Evolutionary conservation across 495 filamentous ascomycete species (phyloP), one percentile per base, ranked within the genome.

Genomic region (Tuber calosporum): DNA sequence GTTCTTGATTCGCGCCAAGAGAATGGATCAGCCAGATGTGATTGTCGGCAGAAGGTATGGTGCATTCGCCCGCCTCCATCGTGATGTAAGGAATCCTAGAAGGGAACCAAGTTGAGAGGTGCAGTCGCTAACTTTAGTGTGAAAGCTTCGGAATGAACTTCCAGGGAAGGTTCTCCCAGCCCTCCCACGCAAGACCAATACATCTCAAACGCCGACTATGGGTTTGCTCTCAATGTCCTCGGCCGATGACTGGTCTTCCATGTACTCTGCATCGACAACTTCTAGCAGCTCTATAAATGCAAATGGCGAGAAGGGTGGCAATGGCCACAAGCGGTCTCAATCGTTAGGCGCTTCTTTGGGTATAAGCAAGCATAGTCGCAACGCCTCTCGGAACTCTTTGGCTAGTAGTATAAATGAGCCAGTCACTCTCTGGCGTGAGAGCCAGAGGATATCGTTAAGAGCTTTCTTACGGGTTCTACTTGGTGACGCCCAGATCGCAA

Each of bases 111-210:
- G 92, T 72, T 82, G 88, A 70, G 93, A 90, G 77, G 86, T 97
- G 90, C 96, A 70, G 96, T 94, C 76, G 86, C 84, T 67, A 87
- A 87, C 75, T 84, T 96, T 71, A 88, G 94, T 80, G 91, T 30
- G 90, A 82, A 83, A 87, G 77, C 82, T 99, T 58, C 89, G 92
- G 53, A 89, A 88, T 26, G 95, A 98, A 83, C 85, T 99, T 42
- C 95, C 95, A 0, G 95, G 96, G 37, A 97, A 96, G 77, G 87
- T 96, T 19, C 86, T 99, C 1, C 91, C 95, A 9, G 86, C 93
- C 19, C 85, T 98, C 30, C 95, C 95, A 0, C 88, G 90, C 73
- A 99, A 99, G 85, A 96, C 96, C 83, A 95, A 93, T 82, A 85
- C 88, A 2, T 89, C 90, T 37, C 87, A 88, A 13, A 87, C 87